These are phyloP conservation scores for Bipolaris zeicola DNA, from an alignment of 2,329 filamentous ascomycete genomes.

Conservation along the genomic window DNA sequence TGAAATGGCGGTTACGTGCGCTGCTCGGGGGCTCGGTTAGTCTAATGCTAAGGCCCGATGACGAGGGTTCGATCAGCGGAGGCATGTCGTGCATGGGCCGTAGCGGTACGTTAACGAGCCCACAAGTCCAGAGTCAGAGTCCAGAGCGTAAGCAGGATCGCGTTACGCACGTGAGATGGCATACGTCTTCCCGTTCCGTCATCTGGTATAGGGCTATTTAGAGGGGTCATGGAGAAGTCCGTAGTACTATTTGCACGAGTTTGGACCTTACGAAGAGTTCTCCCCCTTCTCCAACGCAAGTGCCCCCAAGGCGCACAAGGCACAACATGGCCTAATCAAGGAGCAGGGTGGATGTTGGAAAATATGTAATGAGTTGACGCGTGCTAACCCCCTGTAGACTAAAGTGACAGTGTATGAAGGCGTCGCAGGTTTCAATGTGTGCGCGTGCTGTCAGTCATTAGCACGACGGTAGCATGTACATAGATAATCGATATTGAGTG, in stretches of 20 bases:
- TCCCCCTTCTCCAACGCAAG: no score
- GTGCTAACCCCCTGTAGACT: no score
- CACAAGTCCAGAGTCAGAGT: not conserved
- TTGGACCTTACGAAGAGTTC: no score
- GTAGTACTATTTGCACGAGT: not conserved
- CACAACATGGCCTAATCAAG: no score
- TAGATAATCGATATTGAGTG: not conserved
- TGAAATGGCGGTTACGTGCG: constrained; percentile 22
- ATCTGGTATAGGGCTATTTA: constrained; percentile 3
- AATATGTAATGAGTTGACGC: no score
- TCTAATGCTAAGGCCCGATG: constrained; percentile 16
- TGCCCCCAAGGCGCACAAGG: no score
- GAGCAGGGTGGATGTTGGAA: no score
- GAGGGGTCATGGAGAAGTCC: not conserved
- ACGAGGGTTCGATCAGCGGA: constrained; percentile 13
- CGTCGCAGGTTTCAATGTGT: no score
- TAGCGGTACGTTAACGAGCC: constrained; percentile 9
- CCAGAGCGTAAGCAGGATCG: constrained; percentile 5
- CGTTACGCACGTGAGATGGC: constrained; percentile 1
- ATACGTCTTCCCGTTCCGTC: constrained; percentile 1
- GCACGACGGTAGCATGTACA: not conserved
- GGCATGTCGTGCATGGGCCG: constrained; percentile 19
- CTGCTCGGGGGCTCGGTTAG: constrained; percentile 26
- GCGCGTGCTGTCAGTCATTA: not conserved
- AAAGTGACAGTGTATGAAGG: no score